Evolutionary conservation across 148 eudicot genomes (phyloP), one percentile per base, ranked within the genome.

Genomic region (Rhododendron vialii): DNA sequence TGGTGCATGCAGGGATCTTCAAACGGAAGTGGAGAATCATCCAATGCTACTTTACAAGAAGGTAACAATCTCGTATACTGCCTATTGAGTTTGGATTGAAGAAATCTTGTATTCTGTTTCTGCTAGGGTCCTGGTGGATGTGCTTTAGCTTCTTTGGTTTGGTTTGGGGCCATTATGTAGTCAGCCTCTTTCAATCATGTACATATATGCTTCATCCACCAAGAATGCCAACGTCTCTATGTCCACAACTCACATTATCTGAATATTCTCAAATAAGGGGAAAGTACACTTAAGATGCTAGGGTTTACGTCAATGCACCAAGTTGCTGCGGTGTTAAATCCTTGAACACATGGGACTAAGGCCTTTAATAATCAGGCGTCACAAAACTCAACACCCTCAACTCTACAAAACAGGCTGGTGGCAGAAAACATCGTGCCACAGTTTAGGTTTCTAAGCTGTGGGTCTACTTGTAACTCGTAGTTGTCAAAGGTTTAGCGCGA

Each of bases 1-100:
- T n/a, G 55, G 47, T 63, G 78, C 30, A 26, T 79, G 84, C 90
- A 95, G 98, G 97, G 92, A 79, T 88, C 98, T 77, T 90, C 94
- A 82, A 92, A 89, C 88, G 92, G 86, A 76, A 88, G 85, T 65
- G 95, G 93, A 48, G 96, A 91, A 86, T 91, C 94, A 67, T 92
- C 95, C 76, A 87, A 55, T 20, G 90, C 92, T 85, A 84, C 88
- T 35, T 86, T 92, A 73, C 92, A 88, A 86, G 96, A 92, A 93
- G 97, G 98, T 94, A 85, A 17, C 43, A 30, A 55, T 28, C 35
- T 80, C 9, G 3, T 41, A 22, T 82, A n/a, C 20, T 75, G 45
- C 69, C 74, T 22, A 74, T 30, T 30, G 63, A 33, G 61, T 36
- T 26, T 48, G 18, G 45, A 13, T 83, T 65, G 51, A 82, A 9